phyloP scores from a whole-genome alignment of 768 basidiomycete species.

The Boletus sp. region DNA sequence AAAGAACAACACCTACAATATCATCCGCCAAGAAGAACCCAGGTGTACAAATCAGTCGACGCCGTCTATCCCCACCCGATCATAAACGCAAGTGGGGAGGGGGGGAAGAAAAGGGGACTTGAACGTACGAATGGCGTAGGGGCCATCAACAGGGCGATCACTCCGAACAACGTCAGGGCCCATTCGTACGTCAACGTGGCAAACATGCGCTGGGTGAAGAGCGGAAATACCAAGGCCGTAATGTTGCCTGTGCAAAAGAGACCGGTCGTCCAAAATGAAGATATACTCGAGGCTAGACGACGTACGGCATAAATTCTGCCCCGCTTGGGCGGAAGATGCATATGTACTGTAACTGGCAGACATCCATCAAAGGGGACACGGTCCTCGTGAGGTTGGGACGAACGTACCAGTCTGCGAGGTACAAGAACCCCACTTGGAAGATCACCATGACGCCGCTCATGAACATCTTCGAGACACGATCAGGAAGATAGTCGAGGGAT shows the following conservation, averaged over 20 bases:
- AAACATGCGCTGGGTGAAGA: slow-evolving; percentile 50
- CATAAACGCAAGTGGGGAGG: too few relatives aligned
- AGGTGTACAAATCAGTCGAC: not conserved
- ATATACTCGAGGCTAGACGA: not conserved
- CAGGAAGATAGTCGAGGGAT: not conserved
- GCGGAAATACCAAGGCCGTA: slow-evolving; percentile 43
- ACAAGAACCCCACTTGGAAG: slow-evolving; percentile 45
- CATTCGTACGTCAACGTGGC: slow-evolving; percentile 45
- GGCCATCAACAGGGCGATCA: slow-evolving; percentile 41
- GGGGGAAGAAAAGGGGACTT: too few relatives aligned
- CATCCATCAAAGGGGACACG: not conserved
- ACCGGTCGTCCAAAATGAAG: not conserved
- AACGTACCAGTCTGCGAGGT: slow-evolving; percentile 49
- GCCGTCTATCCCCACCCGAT: not conserved
- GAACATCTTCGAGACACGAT: slow-evolving; percentile 29
- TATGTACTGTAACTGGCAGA: slow-evolving; percentile 39
- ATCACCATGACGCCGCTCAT: slow-evolving; percentile 39
- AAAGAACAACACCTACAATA: slow-evolving; percentile 25
- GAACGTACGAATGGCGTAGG: slow-evolving; percentile 42
- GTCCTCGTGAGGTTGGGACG: not conserved
- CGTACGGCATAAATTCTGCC: slow-evolving; percentile 45
- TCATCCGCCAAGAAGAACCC: too few relatives aligned
- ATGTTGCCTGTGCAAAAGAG: slow-evolving; percentile 34
- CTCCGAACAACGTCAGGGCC: slow-evolving; percentile 41
- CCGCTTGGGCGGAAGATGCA: slow-evolving; percentile 54